Evolutionary conservation across 176 grass and related monocot species (phyloP), one percentile per base, ranked within the genome.

Genomic region (Dactylis glomerata): DNA sequence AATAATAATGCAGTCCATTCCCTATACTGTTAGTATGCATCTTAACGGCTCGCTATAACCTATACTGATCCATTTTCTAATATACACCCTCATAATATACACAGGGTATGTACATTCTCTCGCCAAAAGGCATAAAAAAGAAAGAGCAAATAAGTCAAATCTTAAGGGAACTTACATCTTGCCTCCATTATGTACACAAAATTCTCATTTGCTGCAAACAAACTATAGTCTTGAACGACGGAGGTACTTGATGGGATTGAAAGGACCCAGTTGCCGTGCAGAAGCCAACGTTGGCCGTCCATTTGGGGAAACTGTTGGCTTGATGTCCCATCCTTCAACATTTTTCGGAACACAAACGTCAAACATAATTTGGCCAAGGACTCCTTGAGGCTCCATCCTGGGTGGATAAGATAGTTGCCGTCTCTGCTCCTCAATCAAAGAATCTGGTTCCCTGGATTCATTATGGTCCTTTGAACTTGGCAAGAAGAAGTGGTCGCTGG

Each of bases 251-350:
- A 94, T 92, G 52, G 88, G 93, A 86, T 96, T 96, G 62, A 92
- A 96, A 1, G 97, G 90, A 30, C 90, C 86, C 26, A 86, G 87
- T 50, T 89, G 90, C n/a, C 78, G 34, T 0, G 81, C 68, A 78
- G 89, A 88, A 78, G 81, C 54, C 4, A 92, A 63, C 26, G 75
- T 75, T 71, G 86, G 84, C 0, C 86, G 86, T 52, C 88, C 90
- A 33, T 99, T 94, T 17, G 88, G 84, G 33, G 93, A 93, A 36
- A 87, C 66, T 22, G 63, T 86, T 10, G 91, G 92, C 83, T 96
- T 96, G 68, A 99, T 96, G 67, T 96, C 97, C 93, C 97, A 99
- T 51, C 91, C 97, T 89, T 99, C 97, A 4, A 99, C 77, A 77
- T 94, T 96, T 76, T 89, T 94, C 1, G 97, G 93, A 77, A 96